Base-by-base conservation (phyloP, 2,329 filamentous ascomycete genomes). In the Arthrobotrys conoides region DNA sequence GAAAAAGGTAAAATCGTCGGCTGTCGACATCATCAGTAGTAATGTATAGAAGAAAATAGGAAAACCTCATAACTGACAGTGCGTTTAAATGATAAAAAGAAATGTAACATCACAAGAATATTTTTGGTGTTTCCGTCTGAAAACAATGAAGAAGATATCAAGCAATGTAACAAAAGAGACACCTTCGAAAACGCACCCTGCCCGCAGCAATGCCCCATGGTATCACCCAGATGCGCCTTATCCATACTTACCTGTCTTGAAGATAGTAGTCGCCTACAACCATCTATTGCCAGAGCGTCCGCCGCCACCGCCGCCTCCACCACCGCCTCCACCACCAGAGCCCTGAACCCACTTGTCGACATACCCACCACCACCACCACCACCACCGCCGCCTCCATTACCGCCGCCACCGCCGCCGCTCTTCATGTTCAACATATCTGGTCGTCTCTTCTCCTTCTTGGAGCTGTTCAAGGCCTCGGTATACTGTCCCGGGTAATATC, bases 371-470 rank as follows among this genome's bases (percentile, higher is more conserved):
- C 63, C 64, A 10, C 66, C 59, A 18, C 72, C 72, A 22, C 66
- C 67, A 6, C 72, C 72, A 38, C 72, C 72, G 18, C 71, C 72
- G 5, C 66, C 66, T 46, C 72, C 71, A 30, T 53, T 53, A 3
- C 68, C 68, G n/a, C 64, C 64, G 14, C 68, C 68, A 5, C 68
- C 68, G n/a, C 64, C 64, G 14, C 73, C 73, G 27, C 53, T 61
- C 73, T 77, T 77, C 73, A 77, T 77, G 20, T 72, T 78, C 44
- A 78, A 55, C 75, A 78, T 78, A 14, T 78, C 75, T 30, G 68
- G 68, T 30, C 75, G 59, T 63, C 64, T 68, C 75, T 78, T 78
- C 24, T 78, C 75, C 18, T 78, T 78, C 75, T 78, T 78, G 8
- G 67, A 61, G 24, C 48, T 48, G 51, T 72, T 72, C 68, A 78